Percentiles rank a stretch among this genome's conserved stretches.
Evolutionary conservation across 129 eudicot genomes (phyloP).

Genomic region (Centella asiatica): DNA sequence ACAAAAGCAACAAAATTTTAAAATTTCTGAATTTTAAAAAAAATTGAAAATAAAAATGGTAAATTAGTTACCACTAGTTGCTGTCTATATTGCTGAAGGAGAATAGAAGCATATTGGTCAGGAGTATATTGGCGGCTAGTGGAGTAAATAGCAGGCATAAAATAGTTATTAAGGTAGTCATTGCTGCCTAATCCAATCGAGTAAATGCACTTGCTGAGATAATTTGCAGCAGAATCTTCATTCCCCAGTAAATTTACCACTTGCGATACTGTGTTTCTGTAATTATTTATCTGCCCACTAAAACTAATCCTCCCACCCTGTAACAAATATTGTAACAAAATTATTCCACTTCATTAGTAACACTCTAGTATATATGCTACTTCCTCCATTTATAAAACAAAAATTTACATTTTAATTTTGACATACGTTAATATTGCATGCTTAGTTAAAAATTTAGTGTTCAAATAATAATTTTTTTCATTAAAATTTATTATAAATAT

Average conservation of each 20-base stretch:
- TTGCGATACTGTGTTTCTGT: conserved; percentile 24
- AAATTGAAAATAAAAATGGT: background rate
- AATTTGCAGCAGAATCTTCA: conserved; percentile 19
- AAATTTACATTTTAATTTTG: too few relatives aligned
- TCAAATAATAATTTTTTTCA: too few relatives aligned
- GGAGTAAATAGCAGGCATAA: conserved; percentile 8
- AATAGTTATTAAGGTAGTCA: conserved; percentile 24
- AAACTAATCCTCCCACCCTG: conserved; percentile 22
- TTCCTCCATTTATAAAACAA: too few relatives aligned
- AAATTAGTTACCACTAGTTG: background rate
- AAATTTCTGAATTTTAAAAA: background rate
- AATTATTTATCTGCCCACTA: conserved; percentile 19
- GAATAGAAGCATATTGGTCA: conserved; percentile 7
- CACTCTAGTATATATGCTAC: too few relatives aligned
- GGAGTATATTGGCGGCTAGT: conserved; percentile 11
- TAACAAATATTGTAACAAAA: too few relatives aligned
- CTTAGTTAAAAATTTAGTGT: too few relatives aligned
- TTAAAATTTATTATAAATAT: too few relatives aligned
- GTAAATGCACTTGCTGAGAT: conserved; percentile 23
- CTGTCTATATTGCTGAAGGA: background rate
- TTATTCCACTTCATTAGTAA: too few relatives aligned
- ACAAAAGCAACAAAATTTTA: background rate
- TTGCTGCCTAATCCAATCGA: conserved; percentile 30
- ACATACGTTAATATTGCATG: too few relatives aligned
- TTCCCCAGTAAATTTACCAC: conserved; percentile 22